Conservation (phyloP, 1,284 basidiomycete genomes). For the Cutaneotrichosporon sp. region DNA sequence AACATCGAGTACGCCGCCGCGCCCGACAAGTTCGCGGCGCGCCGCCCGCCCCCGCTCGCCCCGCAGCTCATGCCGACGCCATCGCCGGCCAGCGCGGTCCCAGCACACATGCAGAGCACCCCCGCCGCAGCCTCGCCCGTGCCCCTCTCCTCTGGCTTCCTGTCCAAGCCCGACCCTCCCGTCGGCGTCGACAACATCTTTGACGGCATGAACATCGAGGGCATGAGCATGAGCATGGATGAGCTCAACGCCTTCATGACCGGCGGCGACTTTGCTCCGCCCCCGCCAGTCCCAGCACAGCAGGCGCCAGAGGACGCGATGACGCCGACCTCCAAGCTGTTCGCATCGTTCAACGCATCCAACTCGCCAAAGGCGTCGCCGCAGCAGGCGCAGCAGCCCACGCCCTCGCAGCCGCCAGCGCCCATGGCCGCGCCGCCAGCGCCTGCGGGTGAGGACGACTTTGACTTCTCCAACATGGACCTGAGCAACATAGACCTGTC, state of each 20-base stretch:
- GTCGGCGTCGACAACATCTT: slow-evolving; percentile 11
- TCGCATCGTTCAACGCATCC: slow-evolving; percentile 16
- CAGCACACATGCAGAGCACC: slow-evolving; percentile 17
- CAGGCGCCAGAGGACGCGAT: slow-evolving; percentile 16
- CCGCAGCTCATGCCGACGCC: slow-evolving; percentile 23
- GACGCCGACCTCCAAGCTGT: slow-evolving; percentile 25
- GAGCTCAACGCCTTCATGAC: slow-evolving; percentile 32
- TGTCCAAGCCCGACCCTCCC: slow-evolving; percentile 14
- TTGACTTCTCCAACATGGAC: slow-evolving; percentile 21
- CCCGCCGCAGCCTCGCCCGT: slow-evolving; percentile 29
- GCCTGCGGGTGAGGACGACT: not conserved
- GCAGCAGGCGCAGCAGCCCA: not conserved
- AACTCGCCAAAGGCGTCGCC: slow-evolving; percentile 4
- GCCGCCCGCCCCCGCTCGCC: slow-evolving; percentile 22
- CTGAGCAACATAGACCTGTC: slow-evolving; percentile 20
- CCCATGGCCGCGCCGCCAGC: slow-evolving; percentile 11
- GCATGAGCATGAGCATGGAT: slow-evolving; percentile 28
- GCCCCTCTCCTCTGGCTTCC: slow-evolving; percentile 28
- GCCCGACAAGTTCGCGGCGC: slow-evolving; percentile 28
- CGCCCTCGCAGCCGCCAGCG: not conserved
- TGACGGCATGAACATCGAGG: slow-evolving; percentile 19
- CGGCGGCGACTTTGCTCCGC: slow-evolving; percentile 18
- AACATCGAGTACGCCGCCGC: slow-evolving; percentile 22
- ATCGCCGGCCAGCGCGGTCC: slow-evolving; percentile 19
- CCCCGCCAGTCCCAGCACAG: not conserved